phyloP scores from a whole-genome alignment of 148 eudicot genomes.

The Oxyria digyna region DNA sequence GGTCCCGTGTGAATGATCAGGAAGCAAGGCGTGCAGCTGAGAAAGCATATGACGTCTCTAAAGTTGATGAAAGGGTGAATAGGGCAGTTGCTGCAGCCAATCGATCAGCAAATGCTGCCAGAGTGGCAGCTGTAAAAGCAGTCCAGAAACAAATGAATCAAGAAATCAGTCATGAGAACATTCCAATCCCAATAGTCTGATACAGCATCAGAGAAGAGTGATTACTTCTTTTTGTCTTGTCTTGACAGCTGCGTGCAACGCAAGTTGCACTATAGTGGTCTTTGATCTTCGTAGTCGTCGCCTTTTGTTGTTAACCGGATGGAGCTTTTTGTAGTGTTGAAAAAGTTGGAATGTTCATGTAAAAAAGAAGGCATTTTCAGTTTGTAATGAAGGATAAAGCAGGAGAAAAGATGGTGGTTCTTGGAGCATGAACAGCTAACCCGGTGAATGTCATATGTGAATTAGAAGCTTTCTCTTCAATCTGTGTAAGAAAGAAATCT shows the following conservation, averaged over 20 bases:
- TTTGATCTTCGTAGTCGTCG: neutral
- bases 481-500: conserved; percentile 2
- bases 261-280: neutral
- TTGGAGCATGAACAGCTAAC: neutral
- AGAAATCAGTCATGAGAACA: conserved; percentile 26
- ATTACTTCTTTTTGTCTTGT: neutral
- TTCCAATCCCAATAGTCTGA: conserved; percentile 31
- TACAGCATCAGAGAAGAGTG: neutral
- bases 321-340: neutral
- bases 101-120: conserved; percentile 83
- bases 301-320: neutral
- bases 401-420: neutral
- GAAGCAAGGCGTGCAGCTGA: conserved; percentile 85
- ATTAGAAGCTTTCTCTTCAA: neutral
- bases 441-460: neutral
- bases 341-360: neutral
- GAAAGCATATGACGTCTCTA: conserved; percentile 67
- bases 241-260: conserved; percentile 3
- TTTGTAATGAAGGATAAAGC: neutral
- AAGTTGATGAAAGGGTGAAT: conserved; percentile 86
- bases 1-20: conserved; percentile 22
- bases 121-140: conserved; percentile 88
- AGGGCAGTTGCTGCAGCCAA: conserved; percentile 73
- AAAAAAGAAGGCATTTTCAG: conserved; percentile 5
- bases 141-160: conserved; percentile 73